Evolutionary conservation across 192 early-diverging fungal species (phyloP).

Genomic region (Umbelopsis sp.): DNA sequence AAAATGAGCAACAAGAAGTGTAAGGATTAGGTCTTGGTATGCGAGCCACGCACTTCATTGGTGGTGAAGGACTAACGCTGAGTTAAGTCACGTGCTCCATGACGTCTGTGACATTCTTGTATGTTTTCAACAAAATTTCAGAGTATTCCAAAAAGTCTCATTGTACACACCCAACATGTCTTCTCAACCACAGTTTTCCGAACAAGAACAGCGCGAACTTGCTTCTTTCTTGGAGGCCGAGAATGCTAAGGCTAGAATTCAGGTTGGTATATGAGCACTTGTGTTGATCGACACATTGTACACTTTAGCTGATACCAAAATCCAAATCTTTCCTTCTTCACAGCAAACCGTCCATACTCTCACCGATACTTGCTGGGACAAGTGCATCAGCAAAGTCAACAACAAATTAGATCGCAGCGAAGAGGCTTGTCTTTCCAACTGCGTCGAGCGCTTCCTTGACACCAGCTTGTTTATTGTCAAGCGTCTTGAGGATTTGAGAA

Average conservation of each 20-base stretch:
- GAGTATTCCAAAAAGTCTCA: background rate
- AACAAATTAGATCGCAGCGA: constrained; percentile 58
- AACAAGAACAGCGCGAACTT: constrained; percentile 45
- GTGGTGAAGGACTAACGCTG: background rate
- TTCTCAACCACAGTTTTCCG: constrained; percentile 38
- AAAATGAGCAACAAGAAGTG: background rate
- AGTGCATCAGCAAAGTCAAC: constrained; percentile 42
- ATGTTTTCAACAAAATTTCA: constrained; percentile 1
- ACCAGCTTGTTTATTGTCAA: constrained; percentile 62
- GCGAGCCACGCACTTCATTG: too few species aligned
- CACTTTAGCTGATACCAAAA: background rate
- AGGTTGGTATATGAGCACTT: background rate
- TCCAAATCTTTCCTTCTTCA: background rate
- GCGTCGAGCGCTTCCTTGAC: constrained; percentile 73
- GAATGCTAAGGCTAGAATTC: constrained; percentile 45
- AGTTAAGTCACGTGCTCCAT: constrained; percentile 2
- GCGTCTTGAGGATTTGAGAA: constrained; percentile 47
- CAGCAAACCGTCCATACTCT: constrained; percentile 42
- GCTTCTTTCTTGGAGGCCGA: constrained; percentile 41
- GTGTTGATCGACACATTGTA: background rate
- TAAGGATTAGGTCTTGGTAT: background rate
- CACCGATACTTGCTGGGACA: constrained; percentile 56
- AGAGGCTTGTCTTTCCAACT: constrained; percentile 65
- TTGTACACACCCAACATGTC: constrained; percentile 20
- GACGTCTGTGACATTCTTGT: background rate